phyloP scores from a whole-genome alignment of 345 rosid genomes.

The Lumnitzera racemosa region DNA sequence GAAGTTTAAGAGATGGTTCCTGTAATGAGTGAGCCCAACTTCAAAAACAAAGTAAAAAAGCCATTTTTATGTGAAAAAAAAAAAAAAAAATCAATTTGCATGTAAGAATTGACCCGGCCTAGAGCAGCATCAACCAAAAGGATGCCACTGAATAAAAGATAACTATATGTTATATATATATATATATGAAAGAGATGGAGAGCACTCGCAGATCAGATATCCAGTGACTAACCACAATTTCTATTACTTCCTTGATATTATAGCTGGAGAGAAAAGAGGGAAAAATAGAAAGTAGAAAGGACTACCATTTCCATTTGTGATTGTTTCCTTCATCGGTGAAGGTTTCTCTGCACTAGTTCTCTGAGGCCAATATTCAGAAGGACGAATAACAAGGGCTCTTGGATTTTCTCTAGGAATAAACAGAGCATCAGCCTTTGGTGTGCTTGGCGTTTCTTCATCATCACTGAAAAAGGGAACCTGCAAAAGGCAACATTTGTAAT shows the following conservation, averaged over 20 bases:
- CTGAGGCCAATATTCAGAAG: conserved; percentile 51
- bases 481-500: conserved; percentile 7
- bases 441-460: conserved; percentile 59
- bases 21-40: no score
- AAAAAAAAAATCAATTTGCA: no score
- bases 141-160: no score
- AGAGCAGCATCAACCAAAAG: no score
- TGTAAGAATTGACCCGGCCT: no score
- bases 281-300: conserved; percentile 7
- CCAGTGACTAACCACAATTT: background rate
- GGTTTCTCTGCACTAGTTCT: conserved; percentile 42
- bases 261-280: conserved; percentile 5
- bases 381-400: conserved; percentile 63
- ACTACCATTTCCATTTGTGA: conserved; percentile 48
- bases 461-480: conserved; percentile 82
- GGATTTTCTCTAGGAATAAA: conserved; percentile 84
- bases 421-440: conserved; percentile 72
- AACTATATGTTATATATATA: no score
- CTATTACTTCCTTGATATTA: background rate
- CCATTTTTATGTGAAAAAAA: no score
- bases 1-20: no score
- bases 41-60: no score
- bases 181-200: no score
- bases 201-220: no score
- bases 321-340: conserved; percentile 36